A percentile compares a stretch with the other conserved stretches of the same genome.
Conservation (phyloP, 2,329 filamentous ascomycete genomes). For the Bipolaris sorokiniana region DNA sequence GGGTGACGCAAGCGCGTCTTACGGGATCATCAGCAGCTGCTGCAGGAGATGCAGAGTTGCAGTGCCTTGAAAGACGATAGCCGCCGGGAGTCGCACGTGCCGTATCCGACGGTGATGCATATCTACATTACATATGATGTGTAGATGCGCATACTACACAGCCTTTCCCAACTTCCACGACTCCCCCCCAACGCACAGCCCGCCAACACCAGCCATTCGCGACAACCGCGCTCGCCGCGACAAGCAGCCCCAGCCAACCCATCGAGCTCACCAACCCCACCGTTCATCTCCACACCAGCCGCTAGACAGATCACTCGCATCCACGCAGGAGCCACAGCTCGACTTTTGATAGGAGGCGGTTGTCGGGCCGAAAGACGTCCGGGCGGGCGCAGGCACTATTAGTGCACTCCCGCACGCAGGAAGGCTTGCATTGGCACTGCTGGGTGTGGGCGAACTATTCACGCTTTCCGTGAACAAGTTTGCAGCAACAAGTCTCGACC, state of each 20-base stretch:
- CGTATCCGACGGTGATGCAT: not conserved
- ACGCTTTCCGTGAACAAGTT: slow-evolving; percentile 29
- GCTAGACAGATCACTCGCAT: slow-evolving; percentile 33
- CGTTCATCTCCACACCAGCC: slow-evolving; percentile 25
- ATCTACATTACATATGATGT: not conserved
- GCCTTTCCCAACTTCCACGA: not conserved
- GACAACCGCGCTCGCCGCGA: slow-evolving; percentile 28
- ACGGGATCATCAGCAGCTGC: slow-evolving; percentile 8
- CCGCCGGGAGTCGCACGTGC: not conserved
- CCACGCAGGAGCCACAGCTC: slow-evolving; percentile 24
- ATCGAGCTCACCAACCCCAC: slow-evolving; percentile 15
- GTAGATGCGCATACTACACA: not conserved
- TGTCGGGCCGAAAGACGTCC: slow-evolving; percentile 25
- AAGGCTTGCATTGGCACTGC: slow-evolving; percentile 30
- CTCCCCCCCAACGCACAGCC: not conserved
- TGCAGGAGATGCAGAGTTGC: no score
- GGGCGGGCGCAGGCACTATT: slow-evolving; percentile 21
- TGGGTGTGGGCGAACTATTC: slow-evolving; percentile 27
- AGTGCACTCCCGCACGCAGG: slow-evolving; percentile 14
- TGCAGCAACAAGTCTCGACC: slow-evolving; percentile 22
- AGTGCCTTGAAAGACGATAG: not conserved
- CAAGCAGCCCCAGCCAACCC: slow-evolving; percentile 14
- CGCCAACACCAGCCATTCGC: slow-evolving; percentile 5
- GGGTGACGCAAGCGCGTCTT: slow-evolving; percentile 10
- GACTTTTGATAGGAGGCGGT: slow-evolving; percentile 30